Evolutionary conservation across 768 basidiomycete genomes (phyloP), one percentile per base, ranked within the genome.

Genomic region (Phallus indusiatus): DNA sequence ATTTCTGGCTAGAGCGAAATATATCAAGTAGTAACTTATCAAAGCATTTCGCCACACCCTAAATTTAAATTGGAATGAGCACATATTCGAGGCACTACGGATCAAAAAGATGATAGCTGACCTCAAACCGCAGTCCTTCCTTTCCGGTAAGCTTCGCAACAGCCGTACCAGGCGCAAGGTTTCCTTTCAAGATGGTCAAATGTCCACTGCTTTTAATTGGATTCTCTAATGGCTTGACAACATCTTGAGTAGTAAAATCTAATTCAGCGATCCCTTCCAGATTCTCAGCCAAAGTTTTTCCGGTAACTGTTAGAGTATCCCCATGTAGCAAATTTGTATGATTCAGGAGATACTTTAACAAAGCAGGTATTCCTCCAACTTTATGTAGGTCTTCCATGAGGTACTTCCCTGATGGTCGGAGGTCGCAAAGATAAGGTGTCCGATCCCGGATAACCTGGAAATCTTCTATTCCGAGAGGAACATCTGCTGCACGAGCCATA

Each of bases 101-200:
- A 42, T 47, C 21, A 17, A 42, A 42, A 42, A 47, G 33, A 42
- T 50, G 2, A 47, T 47, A 61, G 60, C 73, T 48, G 50, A 87
- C 88, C 77, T 90, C 87, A 64, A 96, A 96, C 20, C 73, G 77
- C 54, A 82, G 70, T 5, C 94, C 94, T 72, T 96, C 94, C 72
- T 94, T 94, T 14, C 94, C 93, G 6, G 94, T 95, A 62, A 96
- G 75, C 72, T 97, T 97, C 16, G 92, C 90, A 18, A 97, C 93
- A 28, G 91, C 86, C 0, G 85, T 85, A 53, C 80, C 88, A 0
- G 94, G 94, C 2, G 89, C 85, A 47, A 97, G 75, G 71, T 89
- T 94, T n/a, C 94, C 94, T 54, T 84, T 80, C 62, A 97, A 72
- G 65, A 97, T 92, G 12, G 84, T 85, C 64, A 96, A 71, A 71